phyloP scores from a whole-genome alignment of 768 basidiomycete genomes.

The Hydnum rufescens region DNA sequence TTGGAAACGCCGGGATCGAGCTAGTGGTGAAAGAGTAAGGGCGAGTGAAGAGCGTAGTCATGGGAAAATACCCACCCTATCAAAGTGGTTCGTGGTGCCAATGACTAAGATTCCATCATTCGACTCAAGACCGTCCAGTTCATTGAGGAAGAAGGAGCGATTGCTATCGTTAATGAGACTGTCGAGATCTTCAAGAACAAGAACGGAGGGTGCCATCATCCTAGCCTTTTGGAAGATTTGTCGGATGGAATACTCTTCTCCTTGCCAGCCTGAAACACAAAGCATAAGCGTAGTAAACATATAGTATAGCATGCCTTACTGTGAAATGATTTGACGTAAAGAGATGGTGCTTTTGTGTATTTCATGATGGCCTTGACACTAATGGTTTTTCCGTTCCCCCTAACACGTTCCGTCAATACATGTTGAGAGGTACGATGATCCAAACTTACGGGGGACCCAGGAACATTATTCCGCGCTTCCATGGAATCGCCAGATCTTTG shows the following conservation, averaged over 20 bases:
- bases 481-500: constrained; percentile 55
- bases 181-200: constrained; percentile 50
- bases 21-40: background rate
- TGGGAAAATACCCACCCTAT: constrained; percentile 17
- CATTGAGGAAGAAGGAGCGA: constrained; percentile 76
- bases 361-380: constrained; percentile 71
- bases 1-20: constrained; percentile 59
- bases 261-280: constrained; percentile 14
- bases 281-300: background rate
- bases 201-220: constrained; percentile 39
- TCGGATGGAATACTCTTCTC: constrained; percentile 49
- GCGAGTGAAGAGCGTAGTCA: background rate
- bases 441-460: constrained; percentile 47
- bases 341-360: constrained; percentile 34
- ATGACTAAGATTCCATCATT: constrained; percentile 54
- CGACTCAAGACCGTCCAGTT: constrained; percentile 21
- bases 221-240: constrained; percentile 56
- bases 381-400: constrained; percentile 73
- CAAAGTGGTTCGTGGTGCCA: constrained; percentile 69
- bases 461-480: constrained; percentile 65
- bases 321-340: constrained; percentile 70
- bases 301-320: constrained; percentile 22
- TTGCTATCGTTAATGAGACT: constrained; percentile 60
- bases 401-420: background rate
- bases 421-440: background rate